A percentile compares a stretch with the other conserved stretches of the same genome.
phyloP scores from a whole-genome alignment of 2,329 filamentous ascomycete species.

The Coleophoma crateriformis region DNA sequence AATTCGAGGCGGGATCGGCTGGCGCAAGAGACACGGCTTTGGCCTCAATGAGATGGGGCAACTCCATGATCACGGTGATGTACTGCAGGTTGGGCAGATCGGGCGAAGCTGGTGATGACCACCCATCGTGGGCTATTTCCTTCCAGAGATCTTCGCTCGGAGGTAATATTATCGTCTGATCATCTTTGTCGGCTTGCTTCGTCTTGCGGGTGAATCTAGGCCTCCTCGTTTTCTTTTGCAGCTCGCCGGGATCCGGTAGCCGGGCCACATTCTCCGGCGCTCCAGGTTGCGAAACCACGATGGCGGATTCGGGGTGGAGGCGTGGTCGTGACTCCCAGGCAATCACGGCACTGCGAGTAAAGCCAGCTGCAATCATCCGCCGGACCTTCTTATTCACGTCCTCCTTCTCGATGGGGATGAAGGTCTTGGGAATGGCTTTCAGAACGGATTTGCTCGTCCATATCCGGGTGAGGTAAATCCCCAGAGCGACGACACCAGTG shows the following conservation, averaged over 20 bases:
- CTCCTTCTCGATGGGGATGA: constrained; percentile 79
- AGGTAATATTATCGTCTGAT: constrained; percentile 14
- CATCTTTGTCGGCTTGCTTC: constrained; percentile 10
- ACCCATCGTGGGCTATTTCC: constrained; percentile 78
- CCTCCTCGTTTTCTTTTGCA: constrained; percentile 3
- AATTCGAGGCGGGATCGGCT: constrained; percentile 37
- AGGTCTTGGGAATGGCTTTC: constrained; percentile 77
- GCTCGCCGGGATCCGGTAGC: constrained; percentile 5
- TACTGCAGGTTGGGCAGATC: constrained; percentile 83
- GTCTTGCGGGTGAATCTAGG: constrained; percentile 5
- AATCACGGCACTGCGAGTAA: constrained; percentile 73
- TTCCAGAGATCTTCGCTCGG: constrained; percentile 57
- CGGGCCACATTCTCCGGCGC: constrained; percentile 19
- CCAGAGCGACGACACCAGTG: constrained; percentile 61
- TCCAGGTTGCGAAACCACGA: constrained; percentile 20
- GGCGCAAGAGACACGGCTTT: constrained; percentile 83
- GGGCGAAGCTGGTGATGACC: constrained; percentile 72
- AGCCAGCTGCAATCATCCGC: constrained; percentile 65
- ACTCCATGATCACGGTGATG: constrained; percentile 70
- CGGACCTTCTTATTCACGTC: constrained; percentile 73
- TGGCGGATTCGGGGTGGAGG: constrained; percentile 33
- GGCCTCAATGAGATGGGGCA: constrained; percentile 87
- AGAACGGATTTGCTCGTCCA: constrained; percentile 81
- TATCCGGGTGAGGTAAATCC: constrained; percentile 79
- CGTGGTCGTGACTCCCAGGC: constrained; percentile 73